Evolutionary conservation across 305 asterid species (phyloP).

Genomic region (Lippia alba): DNA sequence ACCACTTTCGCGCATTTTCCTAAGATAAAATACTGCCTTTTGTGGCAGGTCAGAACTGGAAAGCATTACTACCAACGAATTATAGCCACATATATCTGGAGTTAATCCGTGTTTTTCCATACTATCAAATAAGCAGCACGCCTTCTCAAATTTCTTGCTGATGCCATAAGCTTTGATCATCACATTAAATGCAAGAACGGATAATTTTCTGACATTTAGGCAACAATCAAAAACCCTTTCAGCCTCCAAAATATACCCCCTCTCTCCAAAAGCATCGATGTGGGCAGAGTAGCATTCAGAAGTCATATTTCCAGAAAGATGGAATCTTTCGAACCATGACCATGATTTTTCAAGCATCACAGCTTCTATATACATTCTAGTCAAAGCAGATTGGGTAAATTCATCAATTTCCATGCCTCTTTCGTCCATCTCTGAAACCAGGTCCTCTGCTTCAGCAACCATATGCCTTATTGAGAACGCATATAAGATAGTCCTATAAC

Average conservation of each 20-base stretch:
- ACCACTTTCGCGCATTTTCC: conserved; percentile 73
- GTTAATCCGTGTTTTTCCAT: conserved; percentile 61
- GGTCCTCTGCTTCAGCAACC: conserved; percentile 81
- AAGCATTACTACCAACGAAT: conserved; percentile 80
- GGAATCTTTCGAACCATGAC: conserved; percentile 85
- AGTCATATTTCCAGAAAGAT: conserved; percentile 72
- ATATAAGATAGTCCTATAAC: conserved; percentile 86
- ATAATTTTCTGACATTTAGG: conserved; percentile 44
- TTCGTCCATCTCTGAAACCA: conserved; percentile 78
- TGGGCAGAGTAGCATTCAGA: conserved; percentile 89
- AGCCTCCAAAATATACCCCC: conserved; percentile 69
- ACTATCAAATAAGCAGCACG: conserved; percentile 71
- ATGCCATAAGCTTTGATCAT: conserved; percentile 94
- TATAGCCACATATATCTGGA: conserved; percentile 86
- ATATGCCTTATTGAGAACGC: conserved; percentile 84
- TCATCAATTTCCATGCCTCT: conserved; percentile 76
- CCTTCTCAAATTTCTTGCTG: conserved; percentile 70
- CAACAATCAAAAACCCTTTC: conserved; percentile 72
- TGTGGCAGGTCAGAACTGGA: conserved; percentile 77
- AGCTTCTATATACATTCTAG: conserved; percentile 91
- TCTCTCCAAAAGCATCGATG: conserved; percentile 91
- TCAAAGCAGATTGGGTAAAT: conserved; percentile 84
- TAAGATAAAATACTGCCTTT: conserved; percentile 60
- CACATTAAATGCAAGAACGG: conserved; percentile 77
- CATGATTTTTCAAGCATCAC: conserved; percentile 69